A percentile compares a stretch with the other conserved stretches of the same genome.
Evolutionary conservation across 1,139 yeast species (phyloP).

Genomic region (Meyerozyma elateridarum): DNA sequence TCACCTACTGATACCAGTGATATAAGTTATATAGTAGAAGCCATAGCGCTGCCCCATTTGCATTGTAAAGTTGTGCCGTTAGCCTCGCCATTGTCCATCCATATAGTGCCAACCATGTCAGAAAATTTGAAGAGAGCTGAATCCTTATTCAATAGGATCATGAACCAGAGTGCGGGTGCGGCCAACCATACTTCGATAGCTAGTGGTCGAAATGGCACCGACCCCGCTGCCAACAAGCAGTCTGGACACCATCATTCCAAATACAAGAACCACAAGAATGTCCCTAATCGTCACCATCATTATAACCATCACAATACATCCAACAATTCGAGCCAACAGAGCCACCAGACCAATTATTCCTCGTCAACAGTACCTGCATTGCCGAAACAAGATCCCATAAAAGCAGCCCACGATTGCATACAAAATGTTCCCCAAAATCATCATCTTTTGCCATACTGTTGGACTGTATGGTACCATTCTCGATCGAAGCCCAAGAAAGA

Average conservation of each 20-base stretch:
- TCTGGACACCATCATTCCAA: conserved; percentile 8
- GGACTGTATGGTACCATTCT: conserved; percentile 48
- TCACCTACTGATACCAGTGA: too few relatives aligned
- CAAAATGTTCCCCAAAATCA: conserved; percentile 25
- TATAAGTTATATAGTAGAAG: too few relatives aligned
- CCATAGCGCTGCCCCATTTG: too few relatives aligned
- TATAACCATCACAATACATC: too few relatives aligned
- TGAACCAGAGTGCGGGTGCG: conserved; percentile 31
- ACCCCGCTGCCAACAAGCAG: conserved; percentile 7
- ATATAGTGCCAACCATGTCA: conserved; percentile 30
- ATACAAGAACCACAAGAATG: conserved; percentile 8
- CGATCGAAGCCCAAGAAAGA: conserved; percentile 23
- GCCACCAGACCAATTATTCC: conserved; percentile 9
- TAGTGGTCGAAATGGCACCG: conserved; percentile 6
- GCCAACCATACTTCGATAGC: conserved; percentile 6
- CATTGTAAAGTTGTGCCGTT: too few relatives aligned
- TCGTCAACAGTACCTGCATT: conserved; percentile 20
- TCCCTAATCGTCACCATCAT: conserved; percentile 9
- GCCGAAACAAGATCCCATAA: conserved; percentile 34
- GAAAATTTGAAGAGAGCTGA: conserved; percentile 49
- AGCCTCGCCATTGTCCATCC: too few relatives aligned
- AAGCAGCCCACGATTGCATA: conserved; percentile 31
- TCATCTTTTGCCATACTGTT: conserved; percentile 43
- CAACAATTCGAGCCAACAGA: conserved; percentile 8
- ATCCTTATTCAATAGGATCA: conserved; percentile 44